These are phyloP conservation scores for Dendrobium nobile DNA, from an alignment of 106 monocot genomes.

Conservation along the genomic window DNA sequence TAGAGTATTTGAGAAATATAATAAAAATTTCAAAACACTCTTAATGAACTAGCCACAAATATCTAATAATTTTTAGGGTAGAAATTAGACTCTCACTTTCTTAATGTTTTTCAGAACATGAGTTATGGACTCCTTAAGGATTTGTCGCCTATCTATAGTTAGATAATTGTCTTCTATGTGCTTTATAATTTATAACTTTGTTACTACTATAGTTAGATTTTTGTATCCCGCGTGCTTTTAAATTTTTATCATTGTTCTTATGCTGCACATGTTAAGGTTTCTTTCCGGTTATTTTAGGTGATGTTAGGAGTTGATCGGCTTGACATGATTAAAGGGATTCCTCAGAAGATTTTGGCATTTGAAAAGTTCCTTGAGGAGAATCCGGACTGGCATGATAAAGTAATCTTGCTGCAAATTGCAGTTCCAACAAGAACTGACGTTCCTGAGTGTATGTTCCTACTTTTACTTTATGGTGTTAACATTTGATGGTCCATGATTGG, in stretches of 20 bases:
- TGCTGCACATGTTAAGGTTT: neutral
- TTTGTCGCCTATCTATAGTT: neutral
- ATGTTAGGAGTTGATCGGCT: slow-evolving; percentile 92
- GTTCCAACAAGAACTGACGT: slow-evolving; percentile 95
- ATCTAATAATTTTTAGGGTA: too few relatives aligned
- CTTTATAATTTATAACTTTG: neutral
- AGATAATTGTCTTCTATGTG: neutral
- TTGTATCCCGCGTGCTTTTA: neutral
- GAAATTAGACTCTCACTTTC: too few relatives aligned
- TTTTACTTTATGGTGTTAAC: neutral
- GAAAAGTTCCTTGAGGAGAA: slow-evolving; percentile 96
- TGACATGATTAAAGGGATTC: slow-evolving; percentile 97
- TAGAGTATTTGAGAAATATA: too few relatives aligned
- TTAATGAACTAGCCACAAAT: too few relatives aligned
- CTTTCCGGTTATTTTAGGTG: slow-evolving; percentile 33
- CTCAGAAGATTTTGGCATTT: slow-evolving; percentile 92
- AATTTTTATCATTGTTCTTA: neutral
- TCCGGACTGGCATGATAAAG: slow-evolving; percentile 68
- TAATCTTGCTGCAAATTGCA: slow-evolving; percentile 87
- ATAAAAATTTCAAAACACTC: too few relatives aligned
- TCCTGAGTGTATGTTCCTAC: slow-evolving; percentile 66
- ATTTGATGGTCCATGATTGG: neutral
- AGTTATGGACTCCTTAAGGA: neutral
- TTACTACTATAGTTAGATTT: neutral
- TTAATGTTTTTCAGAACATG: neutral